Evolutionary conservation across 306 rosid species (phyloP), one percentile per base, ranked within the genome.

Genomic region (Trichosanthes cucumerina): DNA sequence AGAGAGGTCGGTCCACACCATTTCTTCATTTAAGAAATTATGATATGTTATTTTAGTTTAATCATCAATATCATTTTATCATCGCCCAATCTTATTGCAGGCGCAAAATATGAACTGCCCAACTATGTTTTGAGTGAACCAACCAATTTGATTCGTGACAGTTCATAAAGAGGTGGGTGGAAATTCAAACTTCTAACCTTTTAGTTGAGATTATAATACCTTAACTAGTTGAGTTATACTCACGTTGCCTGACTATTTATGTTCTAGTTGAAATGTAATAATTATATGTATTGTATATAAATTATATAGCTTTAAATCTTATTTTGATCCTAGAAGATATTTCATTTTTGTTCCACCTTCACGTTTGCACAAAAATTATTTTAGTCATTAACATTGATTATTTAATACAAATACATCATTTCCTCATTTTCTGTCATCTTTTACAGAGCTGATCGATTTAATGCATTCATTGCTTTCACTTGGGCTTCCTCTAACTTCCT

Each of bases 71-170:
- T n/a, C 31, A 36, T n/a, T 68, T 43, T 73, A 60, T 60, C 66
- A 23, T 28, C 24, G n/a, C 21, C 39, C 59, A 43, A 38, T 33
- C 75, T 58, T 41, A 23, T 84, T 80, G 85, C 92, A 96, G 99
- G 99, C 36, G 97, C 98, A 5, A 92, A 92, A 88, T 96, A 96
- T 54, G 99, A 96, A 72, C 89, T 96, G 52, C 99, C 99, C 28
- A 96, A 91, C 89, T 92, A 96, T 72, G 99, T 96, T 76, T 85
- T 96, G 93, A 96, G 98, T 49, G 99, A 96, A 87, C 99, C 99
- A 44, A 91, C 97, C 83, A 96, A 96, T 92, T 74, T 92, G 90
- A 96, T 96, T 79, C 91, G 78, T 41, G 97, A 96, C 59, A 79
- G 79, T 85, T 90, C 78, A 87, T 78, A 78, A 76, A 53, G 80